Conservation (phyloP, 2,329 filamentous ascomycete genomes). For the Cercospora citrullina region DNA sequence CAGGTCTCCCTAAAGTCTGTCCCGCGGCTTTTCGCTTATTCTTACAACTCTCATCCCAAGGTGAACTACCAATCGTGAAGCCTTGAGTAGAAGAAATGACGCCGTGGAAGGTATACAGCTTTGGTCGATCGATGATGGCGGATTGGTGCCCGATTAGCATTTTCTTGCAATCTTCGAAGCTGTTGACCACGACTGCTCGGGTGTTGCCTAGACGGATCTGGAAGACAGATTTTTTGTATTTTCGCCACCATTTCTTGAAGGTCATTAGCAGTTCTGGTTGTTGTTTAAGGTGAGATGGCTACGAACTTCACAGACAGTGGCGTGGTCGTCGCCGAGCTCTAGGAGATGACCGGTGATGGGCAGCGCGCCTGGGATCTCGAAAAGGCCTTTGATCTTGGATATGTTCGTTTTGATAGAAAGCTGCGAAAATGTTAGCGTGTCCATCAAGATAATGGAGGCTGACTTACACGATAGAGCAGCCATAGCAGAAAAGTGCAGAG, state of each 20-base stretch:
- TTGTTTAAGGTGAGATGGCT: too few species aligned
- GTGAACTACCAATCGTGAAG: conserved; percentile 57
- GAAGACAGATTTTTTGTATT: conserved; percentile 52
- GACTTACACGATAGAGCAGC: conserved; percentile 21
- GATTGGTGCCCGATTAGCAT: conserved; percentile 54
- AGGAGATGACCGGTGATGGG: conserved; percentile 55
- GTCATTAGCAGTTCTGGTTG: not conserved
- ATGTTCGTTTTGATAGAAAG: not conserved
- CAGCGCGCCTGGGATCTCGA: conserved; percentile 53
- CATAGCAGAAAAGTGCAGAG: not conserved
- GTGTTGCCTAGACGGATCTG: conserved; percentile 58
- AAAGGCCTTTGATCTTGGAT: conserved; percentile 47
- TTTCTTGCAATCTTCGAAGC: conserved; percentile 54
- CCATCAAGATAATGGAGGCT: not conserved
- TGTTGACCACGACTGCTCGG: conserved; percentile 55
- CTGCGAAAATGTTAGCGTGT: not conserved
- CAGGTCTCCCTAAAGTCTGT: conserved; percentile 49
- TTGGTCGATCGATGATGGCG: conserved; percentile 50
- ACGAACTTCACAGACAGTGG: conserved; percentile 47
- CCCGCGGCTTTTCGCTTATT: conserved; percentile 56
- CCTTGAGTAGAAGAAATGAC: conserved; percentile 55
- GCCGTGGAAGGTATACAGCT: conserved; percentile 56
- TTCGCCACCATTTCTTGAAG: conserved; percentile 44
- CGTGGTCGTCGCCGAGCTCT: conserved; percentile 56
- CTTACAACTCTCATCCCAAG: conserved; percentile 56